phyloP scores from a whole-genome alignment of 169 alveolate genomes.

The Plasmodium gonderi region DNA sequence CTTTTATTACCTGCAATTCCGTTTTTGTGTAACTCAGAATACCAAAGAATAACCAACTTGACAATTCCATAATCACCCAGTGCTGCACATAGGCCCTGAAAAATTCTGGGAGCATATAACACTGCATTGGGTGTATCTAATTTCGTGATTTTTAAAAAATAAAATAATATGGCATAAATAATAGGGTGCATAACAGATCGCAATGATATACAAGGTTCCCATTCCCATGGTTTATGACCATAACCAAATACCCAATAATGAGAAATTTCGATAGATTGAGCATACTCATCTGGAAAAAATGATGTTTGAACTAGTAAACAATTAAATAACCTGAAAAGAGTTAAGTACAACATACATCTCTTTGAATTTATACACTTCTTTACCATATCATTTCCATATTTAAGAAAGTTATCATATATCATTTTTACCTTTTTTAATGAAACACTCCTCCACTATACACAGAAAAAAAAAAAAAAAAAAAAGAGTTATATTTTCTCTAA shows the following conservation, averaged over 20 bases:
- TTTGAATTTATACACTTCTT: not conserved
- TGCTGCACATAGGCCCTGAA: slow-evolving; percentile 78
- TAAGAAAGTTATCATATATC: slow-evolving; percentile 4
- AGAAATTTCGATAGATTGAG: slow-evolving; percentile 87
- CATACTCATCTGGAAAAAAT: slow-evolving; percentile 86
- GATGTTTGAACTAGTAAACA: slow-evolving; percentile 75
- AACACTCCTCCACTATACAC: not conserved
- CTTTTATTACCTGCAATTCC: not conserved
- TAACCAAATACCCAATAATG: slow-evolving; percentile 80
- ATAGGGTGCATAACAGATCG: slow-evolving; percentile 83
- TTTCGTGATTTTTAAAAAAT: slow-evolving; percentile 53
- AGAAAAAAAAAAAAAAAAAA: not conserved
- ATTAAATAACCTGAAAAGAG: slow-evolving; percentile 74
- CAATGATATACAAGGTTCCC: slow-evolving; percentile 84
- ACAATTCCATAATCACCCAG: slow-evolving; percentile 78
- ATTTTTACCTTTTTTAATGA: not conserved
- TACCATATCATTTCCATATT: not conserved
- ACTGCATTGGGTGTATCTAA: slow-evolving; percentile 60
- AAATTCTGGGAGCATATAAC: slow-evolving; percentile 77
- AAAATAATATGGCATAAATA: slow-evolving; percentile 76
- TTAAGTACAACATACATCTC: slow-evolving; percentile 19
- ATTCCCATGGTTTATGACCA: slow-evolving; percentile 88
- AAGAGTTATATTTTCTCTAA: not conserved
- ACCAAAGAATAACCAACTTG: slow-evolving; percentile 61
- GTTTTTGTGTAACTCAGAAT: slow-evolving; percentile 1